Percentiles rank a stretch among this genome's conserved stretches.
These are phyloP conservation scores for Triangularia setosa DNA, from an alignment of 2,329 filamentous ascomycete species.

Conservation along the genomic window DNA sequence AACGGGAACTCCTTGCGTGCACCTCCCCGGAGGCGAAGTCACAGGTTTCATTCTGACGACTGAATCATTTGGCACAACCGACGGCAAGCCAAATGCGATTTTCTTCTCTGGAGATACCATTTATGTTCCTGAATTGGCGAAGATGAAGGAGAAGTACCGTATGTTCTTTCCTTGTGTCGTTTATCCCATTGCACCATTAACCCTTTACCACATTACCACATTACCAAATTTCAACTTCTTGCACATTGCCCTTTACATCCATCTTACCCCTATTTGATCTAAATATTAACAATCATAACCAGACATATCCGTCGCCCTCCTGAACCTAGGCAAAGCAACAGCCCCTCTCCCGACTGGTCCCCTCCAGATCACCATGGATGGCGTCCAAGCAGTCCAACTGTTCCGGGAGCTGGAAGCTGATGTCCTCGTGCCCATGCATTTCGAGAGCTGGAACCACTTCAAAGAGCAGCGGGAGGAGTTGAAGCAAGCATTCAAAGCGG, in stretches of 20 bases:
- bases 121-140: conserved; percentile 39
- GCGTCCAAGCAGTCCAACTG: conserved; percentile 37
- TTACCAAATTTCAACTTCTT: no score
- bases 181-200: conserved; percentile 31
- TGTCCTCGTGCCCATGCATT: conserved; percentile 44
- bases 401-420: conserved; percentile 39
- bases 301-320: conserved; percentile 36
- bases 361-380: conserved; percentile 43
- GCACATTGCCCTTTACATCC: no score
- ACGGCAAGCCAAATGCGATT: conserved; percentile 40
- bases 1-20: conserved; percentile 41
- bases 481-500: conserved; percentile 30
- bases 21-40: conserved; percentile 42
- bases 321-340: conserved; percentile 39
- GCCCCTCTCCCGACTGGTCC: conserved; percentile 26
- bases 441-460: conserved; percentile 44
- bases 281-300: neutral
- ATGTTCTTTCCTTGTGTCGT: conserved; percentile 31
- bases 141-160: conserved; percentile 35
- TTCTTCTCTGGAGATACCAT: conserved; percentile 49
- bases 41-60: conserved; percentile 42
- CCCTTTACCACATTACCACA: neutral
- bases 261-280: no score
- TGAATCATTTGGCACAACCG: conserved; percentile 34
- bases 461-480: conserved; percentile 34